Evolutionary conservation across 1,284 basidiomycete species (phyloP).

Genomic region (Phellinidium pouzarii): DNA sequence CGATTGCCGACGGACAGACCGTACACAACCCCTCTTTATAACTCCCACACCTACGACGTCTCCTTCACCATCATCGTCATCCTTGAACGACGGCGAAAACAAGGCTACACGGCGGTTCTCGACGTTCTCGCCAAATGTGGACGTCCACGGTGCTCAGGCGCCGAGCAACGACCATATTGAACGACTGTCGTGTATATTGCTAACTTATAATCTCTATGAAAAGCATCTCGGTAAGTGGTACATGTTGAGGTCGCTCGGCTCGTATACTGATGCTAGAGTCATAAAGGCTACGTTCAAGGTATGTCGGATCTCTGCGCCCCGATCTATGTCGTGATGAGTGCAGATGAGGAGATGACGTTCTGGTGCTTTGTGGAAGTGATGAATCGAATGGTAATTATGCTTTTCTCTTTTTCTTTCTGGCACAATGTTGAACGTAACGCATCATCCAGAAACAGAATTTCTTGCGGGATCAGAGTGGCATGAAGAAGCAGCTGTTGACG

Average conservation of each 20-base stretch:
- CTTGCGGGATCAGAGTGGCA: constrained; percentile 92
- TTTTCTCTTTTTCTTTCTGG: neutral
- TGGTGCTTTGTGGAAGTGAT: constrained; percentile 96
- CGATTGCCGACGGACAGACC: constrained; percentile 95
- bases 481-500: constrained; percentile 89
- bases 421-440: neutral
- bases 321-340: constrained; percentile 86
- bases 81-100: constrained; percentile 39
- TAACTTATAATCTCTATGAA: constrained; percentile 92
- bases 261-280: constrained; percentile 22
- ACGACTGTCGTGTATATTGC: constrained; percentile 69
- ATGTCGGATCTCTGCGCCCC: constrained; percentile 97
- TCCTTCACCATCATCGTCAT: constrained; percentile 28
- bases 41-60: constrained; percentile 33
- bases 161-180: constrained; percentile 85
- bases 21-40: constrained; percentile 82
- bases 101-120: constrained; percentile 46
- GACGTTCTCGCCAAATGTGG: constrained; percentile 62
- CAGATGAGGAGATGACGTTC: constrained; percentile 86
- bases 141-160: constrained; percentile 75
- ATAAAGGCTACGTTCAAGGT: constrained; percentile 82
- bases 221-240: constrained; percentile 71
- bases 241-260: constrained; percentile 10
- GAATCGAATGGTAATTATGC: constrained; percentile 77
- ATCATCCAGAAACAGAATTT: constrained; percentile 81